A percentile compares a stretch with the other conserved stretches of the same genome.
These are phyloP conservation scores for Lactarius trivialis DNA, from an alignment of 768 basidiomycete species.

Conservation along the genomic window DNA sequence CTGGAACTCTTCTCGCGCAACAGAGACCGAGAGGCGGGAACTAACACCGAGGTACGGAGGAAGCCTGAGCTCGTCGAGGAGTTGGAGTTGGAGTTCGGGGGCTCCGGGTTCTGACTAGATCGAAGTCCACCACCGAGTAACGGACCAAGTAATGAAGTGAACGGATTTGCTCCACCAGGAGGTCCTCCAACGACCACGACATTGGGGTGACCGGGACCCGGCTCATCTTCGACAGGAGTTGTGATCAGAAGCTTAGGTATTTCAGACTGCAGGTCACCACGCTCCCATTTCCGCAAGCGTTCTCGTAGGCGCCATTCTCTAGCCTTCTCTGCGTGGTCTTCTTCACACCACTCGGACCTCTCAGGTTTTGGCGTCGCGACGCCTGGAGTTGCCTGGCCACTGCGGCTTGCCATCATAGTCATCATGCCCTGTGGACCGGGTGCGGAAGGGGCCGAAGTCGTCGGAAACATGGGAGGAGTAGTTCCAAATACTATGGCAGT, in stretches of 20 bases:
- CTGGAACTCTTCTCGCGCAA: conserved; percentile 50
- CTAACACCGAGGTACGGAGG: conserved; percentile 64
- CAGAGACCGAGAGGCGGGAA: conserved; percentile 54
- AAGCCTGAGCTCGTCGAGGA: conserved; percentile 35
- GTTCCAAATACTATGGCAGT: conserved; percentile 86
- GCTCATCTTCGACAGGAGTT: conserved; percentile 35
- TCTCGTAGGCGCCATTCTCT: conserved; percentile 68
- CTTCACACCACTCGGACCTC: conserved; percentile 58
- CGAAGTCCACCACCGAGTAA: conserved; percentile 21
- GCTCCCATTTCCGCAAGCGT: conserved; percentile 71
- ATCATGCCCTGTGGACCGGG: conserved; percentile 34
- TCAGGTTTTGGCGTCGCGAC: conserved; percentile 32
- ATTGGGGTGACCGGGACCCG: conserved; percentile 29
- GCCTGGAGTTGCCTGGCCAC: conserved; percentile 30
- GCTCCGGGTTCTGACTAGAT: conserved; percentile 20
- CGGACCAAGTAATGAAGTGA: conserved; percentile 31
- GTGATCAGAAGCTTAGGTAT: conserved; percentile 45
- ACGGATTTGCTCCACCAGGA: conserved; percentile 32
- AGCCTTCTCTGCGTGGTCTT: conserved; percentile 54
- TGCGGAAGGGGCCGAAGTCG: conserved; percentile 29
- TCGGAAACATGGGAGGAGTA: conserved; percentile 65
- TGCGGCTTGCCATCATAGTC: conserved; percentile 42
- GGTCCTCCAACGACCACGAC: conserved; percentile 45
- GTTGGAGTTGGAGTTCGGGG: not conserved
- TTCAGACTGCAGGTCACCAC: conserved; percentile 59